These are phyloP conservation scores for Boletus rubescentipes DNA, from an alignment of 768 basidiomycete genomes.

Conservation along the genomic window DNA sequence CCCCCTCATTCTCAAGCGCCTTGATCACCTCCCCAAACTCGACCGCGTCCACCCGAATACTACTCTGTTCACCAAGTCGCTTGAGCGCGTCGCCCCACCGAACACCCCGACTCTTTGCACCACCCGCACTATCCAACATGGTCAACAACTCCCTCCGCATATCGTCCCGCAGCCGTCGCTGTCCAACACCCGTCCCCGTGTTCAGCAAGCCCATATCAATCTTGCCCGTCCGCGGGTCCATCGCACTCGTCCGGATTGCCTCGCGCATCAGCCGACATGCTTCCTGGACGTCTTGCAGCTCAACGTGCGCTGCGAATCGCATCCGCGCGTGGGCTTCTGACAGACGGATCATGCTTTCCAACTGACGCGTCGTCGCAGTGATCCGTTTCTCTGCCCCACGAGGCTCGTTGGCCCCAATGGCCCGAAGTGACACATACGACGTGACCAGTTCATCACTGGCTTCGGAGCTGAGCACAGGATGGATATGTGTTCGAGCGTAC, in stretches of 20 bases:
- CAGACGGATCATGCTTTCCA: conserved; percentile 95
- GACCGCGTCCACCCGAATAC: conserved; percentile 68
- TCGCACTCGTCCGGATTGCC: conserved; percentile 91
- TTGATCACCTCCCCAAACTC: conserved; percentile 85
- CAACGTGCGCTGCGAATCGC: conserved; percentile 88
- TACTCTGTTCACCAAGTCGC: conserved; percentile 79
- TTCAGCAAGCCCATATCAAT: conserved; percentile 96
- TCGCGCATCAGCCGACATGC: conserved; percentile 95
- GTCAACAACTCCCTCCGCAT: conserved; percentile 78
- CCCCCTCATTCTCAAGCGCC: conserved; percentile 79
- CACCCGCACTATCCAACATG: conserved; percentile 54
- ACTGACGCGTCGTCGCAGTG: conserved; percentile 95
- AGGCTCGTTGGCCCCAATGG: conserved; percentile 81
- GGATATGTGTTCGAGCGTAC: conserved; percentile 82
- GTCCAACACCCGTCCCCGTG: conserved; percentile 87
- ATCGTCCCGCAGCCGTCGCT: conserved; percentile 85
- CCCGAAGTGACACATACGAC: conserved; percentile 92
- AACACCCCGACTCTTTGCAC: conserved; percentile 55
- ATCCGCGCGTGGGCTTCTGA: conserved; percentile 96
- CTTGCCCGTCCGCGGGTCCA: conserved; percentile 95
- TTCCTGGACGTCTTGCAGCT: conserved; percentile 84
- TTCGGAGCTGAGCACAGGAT: conserved; percentile 82
- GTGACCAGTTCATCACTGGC: conserved; percentile 83
- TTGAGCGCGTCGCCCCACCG: conserved; percentile 84
- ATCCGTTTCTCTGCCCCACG: conserved; percentile 89